phyloP scores from a whole-genome alignment of 1,284 basidiomycete genomes.

The Pulchroboletus neoregius region DNA sequence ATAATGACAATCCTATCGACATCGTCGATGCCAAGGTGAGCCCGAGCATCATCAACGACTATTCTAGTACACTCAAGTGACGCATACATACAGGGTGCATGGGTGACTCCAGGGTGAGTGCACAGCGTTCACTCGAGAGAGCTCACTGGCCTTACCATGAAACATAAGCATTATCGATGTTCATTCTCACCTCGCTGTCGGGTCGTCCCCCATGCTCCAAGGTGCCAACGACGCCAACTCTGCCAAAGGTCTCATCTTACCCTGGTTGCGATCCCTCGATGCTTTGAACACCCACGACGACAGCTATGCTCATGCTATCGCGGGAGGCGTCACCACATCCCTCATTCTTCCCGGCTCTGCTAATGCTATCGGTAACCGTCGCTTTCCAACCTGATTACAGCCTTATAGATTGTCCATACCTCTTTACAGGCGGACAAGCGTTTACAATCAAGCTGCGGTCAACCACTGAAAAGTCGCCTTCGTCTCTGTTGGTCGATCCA shows the following conservation, averaged over 20 bases:
- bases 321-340: conserved; percentile 63
- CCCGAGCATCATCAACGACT: not conserved
- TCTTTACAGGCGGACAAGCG: conserved; percentile 42
- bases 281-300: conserved; percentile 33
- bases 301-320: conserved; percentile 24
- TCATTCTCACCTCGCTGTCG: conserved; percentile 62
- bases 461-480: conserved; percentile 41
- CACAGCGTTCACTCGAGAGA: not conserved
- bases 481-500: conserved; percentile 45
- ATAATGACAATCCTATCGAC: conserved; percentile 3
- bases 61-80: not conserved
- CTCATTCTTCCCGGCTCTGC: conserved; percentile 60
- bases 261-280: conserved; percentile 35
- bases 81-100: conserved; percentile 33
- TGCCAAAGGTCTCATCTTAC: conserved; percentile 37
- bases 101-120: conserved; percentile 45
- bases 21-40: conserved; percentile 28
- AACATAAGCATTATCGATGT: conserved; percentile 45
- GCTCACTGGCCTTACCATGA: not conserved
- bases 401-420: conserved; percentile 17
- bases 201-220: conserved; percentile 41
- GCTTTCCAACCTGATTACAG: not conserved
- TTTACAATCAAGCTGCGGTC: conserved; percentile 49
- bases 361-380: conserved; percentile 48
- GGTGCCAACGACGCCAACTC: conserved; percentile 45